phyloP scores from a whole-genome alignment of 805 yeast species.

The Monosporozyma aerobia region DNA sequence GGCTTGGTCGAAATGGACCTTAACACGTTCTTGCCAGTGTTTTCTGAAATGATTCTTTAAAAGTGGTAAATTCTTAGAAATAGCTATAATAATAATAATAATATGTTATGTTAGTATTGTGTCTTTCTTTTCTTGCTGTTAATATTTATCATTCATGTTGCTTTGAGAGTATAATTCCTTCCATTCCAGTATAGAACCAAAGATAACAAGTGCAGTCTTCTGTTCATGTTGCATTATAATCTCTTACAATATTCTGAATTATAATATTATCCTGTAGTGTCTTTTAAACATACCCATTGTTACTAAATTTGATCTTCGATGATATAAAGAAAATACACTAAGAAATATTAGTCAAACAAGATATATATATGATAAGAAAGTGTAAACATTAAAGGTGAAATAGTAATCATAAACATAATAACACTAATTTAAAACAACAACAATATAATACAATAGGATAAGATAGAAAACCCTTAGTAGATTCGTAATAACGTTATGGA shows the following conservation, averaged over 20 bases:
- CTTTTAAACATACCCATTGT: slow-evolving; percentile 35
- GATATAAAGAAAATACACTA: neutral
- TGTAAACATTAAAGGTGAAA: neutral
- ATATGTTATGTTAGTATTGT: neutral
- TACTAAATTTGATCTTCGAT: slow-evolving; percentile 20
- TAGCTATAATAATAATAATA: slow-evolving; percentile 48
- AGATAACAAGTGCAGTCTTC: neutral
- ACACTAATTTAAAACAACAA: neutral
- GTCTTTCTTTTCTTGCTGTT: neutral
- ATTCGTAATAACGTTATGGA: neutral
- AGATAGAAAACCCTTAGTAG: neutral
- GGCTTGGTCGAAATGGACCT: slow-evolving; percentile 99
- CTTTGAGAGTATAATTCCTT: too few species aligned
- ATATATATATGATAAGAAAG: neutral
- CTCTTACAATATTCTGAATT: neutral
- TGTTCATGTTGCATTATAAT: neutral
- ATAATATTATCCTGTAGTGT: too few species aligned
- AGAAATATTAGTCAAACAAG: neutral
- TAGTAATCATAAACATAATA: neutral
- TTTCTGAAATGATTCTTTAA: slow-evolving; percentile 99
- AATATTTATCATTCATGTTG: too few species aligned
- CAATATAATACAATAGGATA: neutral
- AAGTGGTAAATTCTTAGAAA: slow-evolving; percentile 97
- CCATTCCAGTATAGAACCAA: too few species aligned
- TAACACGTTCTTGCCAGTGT: slow-evolving; percentile 99